These are phyloP conservation scores for Cytospora schulzeri DNA, from an alignment of 2,329 filamentous ascomycete genomes.

Conservation along the genomic window DNA sequence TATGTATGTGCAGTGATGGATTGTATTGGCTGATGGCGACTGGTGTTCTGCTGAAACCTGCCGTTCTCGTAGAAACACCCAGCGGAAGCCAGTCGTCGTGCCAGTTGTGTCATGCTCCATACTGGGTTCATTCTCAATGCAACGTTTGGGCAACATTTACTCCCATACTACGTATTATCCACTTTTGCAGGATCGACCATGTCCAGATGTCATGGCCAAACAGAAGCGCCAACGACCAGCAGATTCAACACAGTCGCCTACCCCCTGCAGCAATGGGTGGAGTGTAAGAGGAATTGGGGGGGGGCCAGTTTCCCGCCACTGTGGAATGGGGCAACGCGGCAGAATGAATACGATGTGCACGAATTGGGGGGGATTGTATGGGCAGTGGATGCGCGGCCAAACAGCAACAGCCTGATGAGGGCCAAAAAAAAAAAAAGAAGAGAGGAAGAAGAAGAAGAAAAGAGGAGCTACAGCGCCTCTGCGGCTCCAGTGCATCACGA, in stretches of 20 bases:
- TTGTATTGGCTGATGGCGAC: neutral
- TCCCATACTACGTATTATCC: too few relatives aligned
- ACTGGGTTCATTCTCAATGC: neutral
- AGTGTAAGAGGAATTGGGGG: too few relatives aligned
- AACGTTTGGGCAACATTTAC: neutral
- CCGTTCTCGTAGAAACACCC: neutral
- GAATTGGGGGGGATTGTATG: too few relatives aligned
- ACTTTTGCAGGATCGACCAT: too few relatives aligned
- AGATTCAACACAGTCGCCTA: too few relatives aligned
- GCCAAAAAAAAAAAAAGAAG: too few relatives aligned
- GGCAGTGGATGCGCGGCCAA: too few relatives aligned
- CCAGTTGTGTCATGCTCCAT: too few relatives aligned
- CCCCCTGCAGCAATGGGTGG: too few relatives aligned
- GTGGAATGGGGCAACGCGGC: neutral
- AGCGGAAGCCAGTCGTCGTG: neutral
- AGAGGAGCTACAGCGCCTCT: neutral
- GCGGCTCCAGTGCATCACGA: conserved; percentile 1
- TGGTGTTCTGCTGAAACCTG: neutral
- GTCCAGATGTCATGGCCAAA: neutral
- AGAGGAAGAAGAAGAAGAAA: neutral
- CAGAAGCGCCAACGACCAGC: neutral
- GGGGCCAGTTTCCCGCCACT: neutral
- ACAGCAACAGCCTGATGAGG: too few relatives aligned
- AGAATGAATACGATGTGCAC: neutral
- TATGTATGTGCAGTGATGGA: neutral